A percentile compares a stretch with the other conserved stretches of the same genome.
Evolutionary conservation across 164 flowering plant genomes (phyloP).

Genomic region (Vitis rupestris): DNA sequence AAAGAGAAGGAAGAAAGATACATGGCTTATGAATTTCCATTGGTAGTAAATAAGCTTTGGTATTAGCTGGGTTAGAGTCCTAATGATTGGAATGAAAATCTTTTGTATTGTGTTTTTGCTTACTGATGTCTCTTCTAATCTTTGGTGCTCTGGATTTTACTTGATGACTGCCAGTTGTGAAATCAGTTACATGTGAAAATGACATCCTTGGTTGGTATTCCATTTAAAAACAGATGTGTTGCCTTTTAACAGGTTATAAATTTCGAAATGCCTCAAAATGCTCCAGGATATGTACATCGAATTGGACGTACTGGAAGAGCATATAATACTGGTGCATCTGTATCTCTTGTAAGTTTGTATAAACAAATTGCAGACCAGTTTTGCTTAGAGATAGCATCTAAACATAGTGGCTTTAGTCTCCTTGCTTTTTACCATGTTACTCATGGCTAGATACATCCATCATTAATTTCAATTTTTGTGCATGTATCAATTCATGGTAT

Average conservation of each 20-base stretch:
- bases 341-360: constrained; percentile 72
- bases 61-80: too few species aligned
- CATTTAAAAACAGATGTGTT: background rate
- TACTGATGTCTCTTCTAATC: background rate
- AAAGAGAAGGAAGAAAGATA: too few species aligned
- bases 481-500: background rate
- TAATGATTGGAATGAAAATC: background rate
- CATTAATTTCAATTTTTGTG: background rate
- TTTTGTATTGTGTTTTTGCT: background rate
- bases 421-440: too few species aligned
- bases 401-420: background rate
- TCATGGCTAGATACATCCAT: background rate
- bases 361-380: background rate
- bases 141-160: too few species aligned
- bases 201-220: background rate
- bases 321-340: constrained; percentile 76
- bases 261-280: constrained; percentile 81
- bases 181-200: background rate
- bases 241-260: constrained; percentile 69
- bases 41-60: too few species aligned
- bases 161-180: too few species aligned
- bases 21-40: too few species aligned
- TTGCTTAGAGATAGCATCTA: background rate
- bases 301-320: constrained; percentile 99
- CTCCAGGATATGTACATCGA: constrained; percentile 85